phyloP scores from a whole-genome alignment of 2,329 filamentous ascomycete species.

The Diaporthe sp. region DNA sequence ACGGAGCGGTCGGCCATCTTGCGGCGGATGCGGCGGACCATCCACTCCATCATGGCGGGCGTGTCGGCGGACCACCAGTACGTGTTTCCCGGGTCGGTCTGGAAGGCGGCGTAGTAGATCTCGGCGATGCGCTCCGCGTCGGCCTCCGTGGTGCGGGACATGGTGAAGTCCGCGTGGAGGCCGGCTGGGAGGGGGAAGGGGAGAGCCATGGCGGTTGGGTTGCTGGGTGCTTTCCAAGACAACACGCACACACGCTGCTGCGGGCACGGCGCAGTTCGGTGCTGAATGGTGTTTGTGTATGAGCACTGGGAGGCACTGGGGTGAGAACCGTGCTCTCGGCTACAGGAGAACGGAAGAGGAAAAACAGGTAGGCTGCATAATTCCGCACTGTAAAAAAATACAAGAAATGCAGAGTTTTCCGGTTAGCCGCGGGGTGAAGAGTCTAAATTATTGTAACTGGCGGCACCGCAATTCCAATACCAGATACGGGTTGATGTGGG shows the following conservation, averaged over 20 bases:
- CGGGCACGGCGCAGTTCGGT: background rate
- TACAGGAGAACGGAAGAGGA: background rate
- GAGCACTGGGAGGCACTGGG: background rate
- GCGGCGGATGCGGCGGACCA: background rate
- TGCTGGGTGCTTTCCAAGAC: background rate
- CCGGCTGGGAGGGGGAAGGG: background rate
- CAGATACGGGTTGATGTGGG: background rate
- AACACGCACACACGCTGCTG: background rate
- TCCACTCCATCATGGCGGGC: conserved; percentile 16
- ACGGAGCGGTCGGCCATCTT: conserved; percentile 10
- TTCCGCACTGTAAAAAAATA: background rate
- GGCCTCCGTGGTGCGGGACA: background rate
- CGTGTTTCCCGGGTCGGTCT: conserved; percentile 18
- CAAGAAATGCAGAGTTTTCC: background rate
- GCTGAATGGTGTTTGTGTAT: background rate
- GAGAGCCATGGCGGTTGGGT: background rate
- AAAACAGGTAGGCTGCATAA: background rate
- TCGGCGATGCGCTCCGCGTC: conserved; percentile 6
- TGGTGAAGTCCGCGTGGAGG: conserved; percentile 14
- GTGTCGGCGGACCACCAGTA: conserved; percentile 29
- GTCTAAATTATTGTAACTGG: no score
- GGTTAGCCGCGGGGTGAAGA: background rate
- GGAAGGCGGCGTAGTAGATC: conserved; percentile 23
- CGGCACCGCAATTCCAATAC: background rate
- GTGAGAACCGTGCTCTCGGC: background rate